Percentiles rank a stretch among this genome's conserved stretches.
Evolutionary conservation across 192 early-diverging fungal species (phyloP).

Genomic region (Funneliformis mosseae): DNA sequence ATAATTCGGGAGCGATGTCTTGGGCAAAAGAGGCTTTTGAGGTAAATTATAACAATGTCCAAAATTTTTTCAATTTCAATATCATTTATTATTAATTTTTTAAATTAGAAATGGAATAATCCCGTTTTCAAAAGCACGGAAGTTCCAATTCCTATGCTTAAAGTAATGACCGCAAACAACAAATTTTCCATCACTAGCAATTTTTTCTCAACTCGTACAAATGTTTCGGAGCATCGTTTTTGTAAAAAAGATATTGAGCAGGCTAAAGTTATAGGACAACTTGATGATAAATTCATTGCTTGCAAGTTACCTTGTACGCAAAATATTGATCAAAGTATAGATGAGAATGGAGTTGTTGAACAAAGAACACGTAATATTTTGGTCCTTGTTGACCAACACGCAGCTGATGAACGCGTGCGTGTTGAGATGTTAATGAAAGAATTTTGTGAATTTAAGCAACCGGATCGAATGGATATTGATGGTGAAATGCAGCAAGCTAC

Average conservation of each 20-base stretch:
- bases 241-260: slow-evolving; percentile 46
- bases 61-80: background rate
- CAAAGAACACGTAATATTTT: slow-evolving; percentile 32
- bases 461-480: background rate
- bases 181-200: slow-evolving; percentile 19
- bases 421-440: slow-evolving; percentile 59
- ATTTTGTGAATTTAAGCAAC: slow-evolving; percentile 31
- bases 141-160: slow-evolving; percentile 34
- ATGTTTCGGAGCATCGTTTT: slow-evolving; percentile 39
- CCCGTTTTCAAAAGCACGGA: slow-evolving; percentile 41
- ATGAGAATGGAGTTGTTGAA: background rate
- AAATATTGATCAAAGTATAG: background rate
- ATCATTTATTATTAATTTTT: background rate
- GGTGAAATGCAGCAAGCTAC: background rate
- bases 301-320: slow-evolving; percentile 36
- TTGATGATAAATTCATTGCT: slow-evolving; percentile 71
- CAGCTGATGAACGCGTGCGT: slow-evolving; percentile 73
- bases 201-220: slow-evolving; percentile 35
- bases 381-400: slow-evolving; percentile 77
- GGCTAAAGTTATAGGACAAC: slow-evolving; percentile 59
- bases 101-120: slow-evolving; percentile 35
- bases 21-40: slow-evolving; percentile 48
- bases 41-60: background rate
- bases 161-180: background rate
- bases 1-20: background rate